These are phyloP conservation scores for Acanthamoeba royreba DNA, from an alignment of 208 protist species.

Conservation along the genomic window DNA sequence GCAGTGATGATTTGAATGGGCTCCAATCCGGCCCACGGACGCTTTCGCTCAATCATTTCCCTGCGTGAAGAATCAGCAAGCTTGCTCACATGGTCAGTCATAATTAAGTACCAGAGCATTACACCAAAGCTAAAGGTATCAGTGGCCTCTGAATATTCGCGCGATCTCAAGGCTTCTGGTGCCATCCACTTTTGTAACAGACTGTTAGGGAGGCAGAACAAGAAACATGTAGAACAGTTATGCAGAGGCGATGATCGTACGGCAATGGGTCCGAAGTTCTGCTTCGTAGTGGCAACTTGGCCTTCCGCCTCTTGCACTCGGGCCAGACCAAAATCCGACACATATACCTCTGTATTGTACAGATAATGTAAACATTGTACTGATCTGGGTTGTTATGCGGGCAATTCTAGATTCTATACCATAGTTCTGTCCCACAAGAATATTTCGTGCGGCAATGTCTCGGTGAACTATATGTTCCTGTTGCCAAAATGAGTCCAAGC, in stretches of 20 bases:
- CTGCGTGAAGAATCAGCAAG: background rate
- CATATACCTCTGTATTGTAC: background rate
- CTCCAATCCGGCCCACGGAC: slow-evolving; percentile 18
- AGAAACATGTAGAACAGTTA: background rate
- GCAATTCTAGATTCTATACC: background rate
- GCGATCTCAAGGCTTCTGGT: background rate
- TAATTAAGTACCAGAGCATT: background rate
- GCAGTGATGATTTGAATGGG: background rate
- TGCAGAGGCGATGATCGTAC: background rate
- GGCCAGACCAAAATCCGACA: slow-evolving; percentile 37
- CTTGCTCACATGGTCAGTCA: background rate
- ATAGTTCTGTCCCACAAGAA: slow-evolving; percentile 16
- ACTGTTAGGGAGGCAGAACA: background rate
- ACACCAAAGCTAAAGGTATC: slow-evolving; percentile 41
- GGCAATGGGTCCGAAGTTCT: slow-evolving; percentile 25
- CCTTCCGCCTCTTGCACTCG: background rate
- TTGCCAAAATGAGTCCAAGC: background rate
- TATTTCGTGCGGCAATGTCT: slow-evolving; percentile 31
- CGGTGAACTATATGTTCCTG: slow-evolving; percentile 2
- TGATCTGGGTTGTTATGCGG: no score
- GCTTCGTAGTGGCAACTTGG: background rate
- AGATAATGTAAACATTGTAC: background rate
- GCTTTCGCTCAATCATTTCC: slow-evolving; percentile 31
- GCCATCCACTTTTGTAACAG: slow-evolving; percentile 15
- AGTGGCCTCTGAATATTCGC: slow-evolving; percentile 35